Conservation (phyloP, 305 asterid genomes). For the Nicotiana rustica region DNA sequence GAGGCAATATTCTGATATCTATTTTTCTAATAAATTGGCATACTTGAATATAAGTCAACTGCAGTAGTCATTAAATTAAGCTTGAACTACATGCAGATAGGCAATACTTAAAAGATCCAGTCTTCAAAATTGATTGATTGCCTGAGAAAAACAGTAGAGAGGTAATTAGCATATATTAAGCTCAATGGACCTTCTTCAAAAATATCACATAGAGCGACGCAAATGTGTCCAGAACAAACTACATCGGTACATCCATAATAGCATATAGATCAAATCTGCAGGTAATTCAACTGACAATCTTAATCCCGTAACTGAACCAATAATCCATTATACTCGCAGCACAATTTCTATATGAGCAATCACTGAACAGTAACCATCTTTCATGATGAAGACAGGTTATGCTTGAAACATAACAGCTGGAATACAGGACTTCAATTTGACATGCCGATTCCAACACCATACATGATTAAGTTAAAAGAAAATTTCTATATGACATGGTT, state of each 20-base stretch:
- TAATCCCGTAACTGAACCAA: not conserved
- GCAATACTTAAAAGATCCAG: not conserved
- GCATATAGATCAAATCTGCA: not conserved
- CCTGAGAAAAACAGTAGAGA: not conserved
- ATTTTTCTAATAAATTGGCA: not conserved
- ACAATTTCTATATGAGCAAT: not conserved
- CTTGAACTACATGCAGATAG: not conserved
- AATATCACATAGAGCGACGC: not conserved
- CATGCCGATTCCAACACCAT: not conserved
- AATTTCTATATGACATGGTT: not conserved
- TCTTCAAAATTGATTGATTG: not conserved
- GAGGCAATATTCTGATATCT: not conserved
- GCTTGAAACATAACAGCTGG: not conserved
- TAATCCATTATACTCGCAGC: not conserved
- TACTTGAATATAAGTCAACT: not conserved
- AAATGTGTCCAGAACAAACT: conserved; percentile 21
- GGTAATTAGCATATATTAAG: not conserved
- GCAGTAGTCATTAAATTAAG: not conserved
- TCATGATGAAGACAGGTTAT: not conserved
- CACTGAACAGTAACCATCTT: conserved; percentile 1
- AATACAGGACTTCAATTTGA: conserved; percentile 9
- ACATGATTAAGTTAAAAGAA: conserved; percentile 1
- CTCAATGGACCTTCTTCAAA: not conserved
- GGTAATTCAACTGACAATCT: not conserved
- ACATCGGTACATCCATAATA: not conserved